Base-by-base conservation (phyloP, 306 rosid genomes). In the Oxytropis ochrocephala region DNA sequence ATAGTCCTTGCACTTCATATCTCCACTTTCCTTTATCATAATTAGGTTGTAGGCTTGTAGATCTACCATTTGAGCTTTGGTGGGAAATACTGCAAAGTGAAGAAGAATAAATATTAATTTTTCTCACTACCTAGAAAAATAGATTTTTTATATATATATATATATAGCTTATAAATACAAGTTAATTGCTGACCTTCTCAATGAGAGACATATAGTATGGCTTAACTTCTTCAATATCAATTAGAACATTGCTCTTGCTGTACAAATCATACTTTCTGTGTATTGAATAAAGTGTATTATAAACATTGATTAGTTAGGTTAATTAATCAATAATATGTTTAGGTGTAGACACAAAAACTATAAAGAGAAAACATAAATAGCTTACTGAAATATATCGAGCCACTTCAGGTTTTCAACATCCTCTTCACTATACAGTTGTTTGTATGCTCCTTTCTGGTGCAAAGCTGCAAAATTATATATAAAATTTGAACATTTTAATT, bases 241-340 rank as follows among this genome's bases (percentile, higher is more conserved):
- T 39, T 7, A 39, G 67, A n/a, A 82, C 91, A 77, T 89, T 89
- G 88, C 97, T 87, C 70, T 89, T 92, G 70, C 95, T 85, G 77
- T 89, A 89, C 10, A 92, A 92, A 64, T 92, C 97, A 78, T 92
- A 92, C 47, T 89, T 89, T 78, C 97, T 92, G 82, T 5, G 29
- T 12, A 52, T 24, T 24, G 29, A 1, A 24, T 24, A 4, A 73
- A 9, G 47, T 7, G 14, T 0, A 21, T 42, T 5, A 49, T 21
- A 2, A n/a, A 33, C 10, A 24, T n/a, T n/a, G n/a, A n/a, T n/a
- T n/a, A n/a, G n/a, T n/a, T n/a, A n/a, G n/a, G n/a, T n/a, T n/a
- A n/a, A n/a, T n/a, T n/a, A n/a, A n/a, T n/a, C n/a, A n/a, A n/a
- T n/a, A n/a, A n/a, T n/a, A n/a, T n/a, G n/a, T n/a, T n/a, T n/a